Conservation (phyloP, 78 protist genomes). For the Tieghemostelium lacteum region DNA sequence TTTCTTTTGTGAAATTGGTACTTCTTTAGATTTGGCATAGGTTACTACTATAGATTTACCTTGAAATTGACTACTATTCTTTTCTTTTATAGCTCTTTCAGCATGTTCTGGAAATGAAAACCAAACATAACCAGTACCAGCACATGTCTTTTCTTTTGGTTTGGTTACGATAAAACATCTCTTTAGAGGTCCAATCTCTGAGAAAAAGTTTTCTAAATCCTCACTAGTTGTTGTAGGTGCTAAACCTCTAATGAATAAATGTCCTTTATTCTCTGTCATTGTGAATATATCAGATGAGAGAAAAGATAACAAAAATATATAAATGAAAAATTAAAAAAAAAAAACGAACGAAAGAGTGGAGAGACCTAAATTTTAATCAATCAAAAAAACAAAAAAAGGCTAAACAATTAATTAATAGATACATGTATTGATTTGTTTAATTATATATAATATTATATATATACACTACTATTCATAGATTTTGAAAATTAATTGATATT, state of each 20-base stretch:
- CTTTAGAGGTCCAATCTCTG: slow-evolving; percentile 56
- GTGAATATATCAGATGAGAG: too few species aligned
- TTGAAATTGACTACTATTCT: slow-evolving; percentile 17
- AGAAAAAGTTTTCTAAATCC: slow-evolving; percentile 44
- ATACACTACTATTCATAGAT: too few species aligned
- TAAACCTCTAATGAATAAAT: slow-evolving; percentile 39
- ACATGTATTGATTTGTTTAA: not conserved
- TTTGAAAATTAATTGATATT: too few species aligned
- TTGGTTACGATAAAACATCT: slow-evolving; percentile 46
- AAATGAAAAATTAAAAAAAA: too few species aligned
- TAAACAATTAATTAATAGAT: not conserved
- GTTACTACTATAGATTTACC: slow-evolving; percentile 18
- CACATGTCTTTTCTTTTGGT: slow-evolving; percentile 12
- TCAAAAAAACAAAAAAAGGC: not conserved
- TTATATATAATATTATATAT: too few species aligned
- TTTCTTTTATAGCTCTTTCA: slow-evolving; percentile 11
- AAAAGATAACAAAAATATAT: not conserved
- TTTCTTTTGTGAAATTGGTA: not conserved
- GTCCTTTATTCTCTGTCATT: slow-evolving; percentile 39
- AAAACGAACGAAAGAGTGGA: not conserved
- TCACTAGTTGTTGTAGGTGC: slow-evolving; percentile 39
- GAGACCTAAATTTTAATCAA: too few species aligned
- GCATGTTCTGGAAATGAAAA: slow-evolving; percentile 65
- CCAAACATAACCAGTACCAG: slow-evolving; percentile 58
- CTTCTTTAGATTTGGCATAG: slow-evolving; percentile 26